phyloP scores from a whole-genome alignment of 2,329 filamentous ascomycete species.

The Aspergillus latus region DNA sequence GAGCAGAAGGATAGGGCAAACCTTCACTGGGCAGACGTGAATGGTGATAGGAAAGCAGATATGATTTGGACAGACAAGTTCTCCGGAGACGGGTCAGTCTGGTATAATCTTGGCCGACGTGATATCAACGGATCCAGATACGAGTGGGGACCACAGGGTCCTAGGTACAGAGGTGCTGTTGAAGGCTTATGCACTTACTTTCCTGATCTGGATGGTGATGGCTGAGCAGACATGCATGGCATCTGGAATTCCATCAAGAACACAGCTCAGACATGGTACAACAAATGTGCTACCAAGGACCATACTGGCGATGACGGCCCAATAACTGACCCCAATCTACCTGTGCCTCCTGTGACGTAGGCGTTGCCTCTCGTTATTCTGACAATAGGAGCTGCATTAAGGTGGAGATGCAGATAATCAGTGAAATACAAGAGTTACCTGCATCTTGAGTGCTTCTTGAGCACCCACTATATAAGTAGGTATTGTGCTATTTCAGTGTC shows the following conservation, averaged over 20 bases:
- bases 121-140: not conserved
- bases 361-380: no score
- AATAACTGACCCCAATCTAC: no score
- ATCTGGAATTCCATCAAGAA: not conserved
- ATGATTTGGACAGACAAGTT: constrained; percentile 39
- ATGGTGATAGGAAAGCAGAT: constrained; percentile 38
- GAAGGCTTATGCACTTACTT: not conserved
- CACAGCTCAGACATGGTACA: not conserved
- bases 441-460: no score
- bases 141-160: not conserved
- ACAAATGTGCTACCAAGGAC: not conserved
- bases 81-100: constrained; percentile 33
- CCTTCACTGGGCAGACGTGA: constrained; percentile 40
- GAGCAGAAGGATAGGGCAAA: constrained; percentile 38
- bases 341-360: no score
- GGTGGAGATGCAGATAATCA: no score
- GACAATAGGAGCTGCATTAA: no score
- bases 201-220: constrained; percentile 4
- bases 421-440: no score
- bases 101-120: constrained; percentile 30
- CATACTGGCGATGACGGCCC: no score
- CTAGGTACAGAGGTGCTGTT: not conserved
- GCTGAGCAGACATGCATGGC: constrained; percentile 1
- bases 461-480: no score
- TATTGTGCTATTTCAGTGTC: no score